These are phyloP conservation scores for Aspergillus nanangensis DNA, from an alignment of 495 filamentous ascomycete genomes.

Conservation along the genomic window DNA sequence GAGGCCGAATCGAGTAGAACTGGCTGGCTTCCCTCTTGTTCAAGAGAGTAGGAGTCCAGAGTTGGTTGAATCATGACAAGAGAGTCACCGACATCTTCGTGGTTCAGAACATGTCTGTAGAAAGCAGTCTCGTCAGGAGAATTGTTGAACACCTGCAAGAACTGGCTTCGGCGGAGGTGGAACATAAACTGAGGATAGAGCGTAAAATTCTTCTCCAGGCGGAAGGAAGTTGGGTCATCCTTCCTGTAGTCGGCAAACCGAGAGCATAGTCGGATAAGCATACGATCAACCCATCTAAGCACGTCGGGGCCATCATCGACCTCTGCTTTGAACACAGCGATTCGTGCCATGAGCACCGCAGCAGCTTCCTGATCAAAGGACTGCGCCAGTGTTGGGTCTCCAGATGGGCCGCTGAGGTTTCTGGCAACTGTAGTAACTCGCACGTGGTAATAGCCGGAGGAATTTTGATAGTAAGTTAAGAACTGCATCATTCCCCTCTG, in stretches of 20 bases:
- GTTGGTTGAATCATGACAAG: conserved; percentile 99
- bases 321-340: conserved; percentile 98
- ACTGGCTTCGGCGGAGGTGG: conserved; percentile 93
- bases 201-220: conserved; percentile 98
- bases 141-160: conserved; percentile 99
- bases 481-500: conserved; percentile 98
- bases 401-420: conserved; percentile 87
- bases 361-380: conserved; percentile 99
- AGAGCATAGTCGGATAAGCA: conserved; percentile 96
- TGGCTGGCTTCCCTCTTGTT: conserved; percentile 84
- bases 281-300: conserved; percentile 95
- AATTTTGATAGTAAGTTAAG: conserved; percentile 98
- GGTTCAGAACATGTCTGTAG: conserved; percentile 93
- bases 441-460: conserved; percentile 92
- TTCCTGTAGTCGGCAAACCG: conserved; percentile 98
- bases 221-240: conserved; percentile 96
- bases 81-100: conserved; percentile 95
- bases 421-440: conserved; percentile 91
- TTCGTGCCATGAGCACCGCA: conserved; percentile 95
- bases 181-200: conserved; percentile 99
- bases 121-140: conserved; percentile 98
- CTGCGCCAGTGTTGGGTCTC: conserved; percentile 95
- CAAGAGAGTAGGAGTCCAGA: conserved; percentile 94
- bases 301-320: conserved; percentile 99
- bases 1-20: conserved; percentile 94